Evolutionary conservation across 1,284 basidiomycete genomes (phyloP).

Genomic region (Abortiporus biennis): DNA sequence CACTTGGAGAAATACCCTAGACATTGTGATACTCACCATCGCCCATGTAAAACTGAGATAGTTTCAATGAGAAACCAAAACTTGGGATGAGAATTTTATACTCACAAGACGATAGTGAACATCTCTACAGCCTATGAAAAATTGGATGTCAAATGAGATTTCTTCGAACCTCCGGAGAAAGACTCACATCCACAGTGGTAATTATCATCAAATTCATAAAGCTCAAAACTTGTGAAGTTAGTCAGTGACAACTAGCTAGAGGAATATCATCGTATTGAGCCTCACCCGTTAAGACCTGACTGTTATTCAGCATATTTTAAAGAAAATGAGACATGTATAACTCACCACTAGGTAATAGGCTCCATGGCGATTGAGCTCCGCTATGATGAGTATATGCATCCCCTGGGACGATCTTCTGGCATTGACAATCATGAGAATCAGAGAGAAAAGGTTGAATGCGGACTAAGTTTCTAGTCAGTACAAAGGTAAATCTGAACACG

Average conservation of each 20-base stretch:
- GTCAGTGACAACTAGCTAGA: too few relatives aligned
- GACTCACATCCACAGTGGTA: too few relatives aligned
- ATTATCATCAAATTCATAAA: too few relatives aligned
- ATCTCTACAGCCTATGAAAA: constrained; percentile 6
- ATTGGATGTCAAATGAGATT: neutral
- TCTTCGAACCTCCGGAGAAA: too few relatives aligned
- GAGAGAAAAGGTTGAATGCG: constrained; percentile 9
- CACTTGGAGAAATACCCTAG: constrained; percentile 7
- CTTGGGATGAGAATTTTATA: neutral
- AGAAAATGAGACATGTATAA: too few relatives aligned
- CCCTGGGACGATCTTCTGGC: constrained; percentile 8
- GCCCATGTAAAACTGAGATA: constrained; percentile 7
- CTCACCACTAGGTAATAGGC: constrained; percentile 11
- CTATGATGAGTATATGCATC: constrained; percentile 7
- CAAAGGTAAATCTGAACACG: too few relatives aligned
- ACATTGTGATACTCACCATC: constrained; percentile 9
- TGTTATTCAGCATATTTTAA: too few relatives aligned
- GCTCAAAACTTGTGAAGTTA: too few relatives aligned
- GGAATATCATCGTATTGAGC: too few relatives aligned
- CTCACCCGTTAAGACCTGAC: too few relatives aligned
- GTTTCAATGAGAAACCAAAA: neutral
- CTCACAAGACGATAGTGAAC: constrained; percentile 7
- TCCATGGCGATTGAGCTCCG: constrained; percentile 10
- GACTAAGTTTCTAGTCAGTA: too few relatives aligned
- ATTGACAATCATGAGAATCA: constrained; percentile 7